Conservation (phyloP, 2,329 filamentous ascomycete species). For the Lizonia empirigonia region DNA sequence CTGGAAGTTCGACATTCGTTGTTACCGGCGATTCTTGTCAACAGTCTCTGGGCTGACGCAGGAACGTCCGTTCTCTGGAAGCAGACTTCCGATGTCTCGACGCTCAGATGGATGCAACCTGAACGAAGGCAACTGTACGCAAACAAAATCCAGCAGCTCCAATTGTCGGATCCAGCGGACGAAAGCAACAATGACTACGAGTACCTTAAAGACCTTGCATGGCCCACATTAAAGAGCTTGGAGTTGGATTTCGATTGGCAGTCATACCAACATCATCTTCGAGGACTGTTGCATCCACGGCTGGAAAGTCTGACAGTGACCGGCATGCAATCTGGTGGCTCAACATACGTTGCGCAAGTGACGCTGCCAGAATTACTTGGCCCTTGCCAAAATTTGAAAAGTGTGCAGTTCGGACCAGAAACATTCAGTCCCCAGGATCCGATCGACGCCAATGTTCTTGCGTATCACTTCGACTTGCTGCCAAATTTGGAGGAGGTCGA, state of each 20-base stretch:
- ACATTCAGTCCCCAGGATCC: slow-evolving; percentile 25
- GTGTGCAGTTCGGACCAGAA: slow-evolving; percentile 35
- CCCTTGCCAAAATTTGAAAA: slow-evolving; percentile 30
- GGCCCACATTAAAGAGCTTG: slow-evolving; percentile 38
- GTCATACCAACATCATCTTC: slow-evolving; percentile 25
- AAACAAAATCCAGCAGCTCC: slow-evolving; percentile 38
- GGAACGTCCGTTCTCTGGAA: slow-evolving; percentile 42
- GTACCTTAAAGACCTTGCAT: slow-evolving; percentile 33
- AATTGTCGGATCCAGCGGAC: slow-evolving; percentile 26
- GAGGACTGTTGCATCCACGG: slow-evolving; percentile 29
- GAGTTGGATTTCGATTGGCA: slow-evolving; percentile 40
- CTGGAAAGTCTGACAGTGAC: slow-evolving; percentile 37
- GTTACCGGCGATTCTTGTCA: slow-evolving; percentile 39
- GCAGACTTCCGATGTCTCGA: slow-evolving; percentile 38
- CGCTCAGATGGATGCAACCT: slow-evolving; percentile 28
- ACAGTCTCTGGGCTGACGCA: slow-evolving; percentile 42
- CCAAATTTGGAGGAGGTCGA: slow-evolving; percentile 31
- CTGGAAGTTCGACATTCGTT: slow-evolving; percentile 44
- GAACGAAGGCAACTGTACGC: slow-evolving; percentile 40
- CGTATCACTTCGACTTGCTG: slow-evolving; percentile 25
- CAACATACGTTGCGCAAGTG: slow-evolving; percentile 27
- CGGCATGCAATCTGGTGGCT: slow-evolving; percentile 31
- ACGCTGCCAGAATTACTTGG: slow-evolving; percentile 33
- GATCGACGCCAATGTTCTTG: slow-evolving; percentile 29
- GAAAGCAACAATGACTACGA: slow-evolving; percentile 23